A percentile compares a stretch with the other conserved stretches of the same genome.
Evolutionary conservation across 176 grass and related monocot genomes (phyloP).

Genomic region (Rhynchospora tenuis): DNA sequence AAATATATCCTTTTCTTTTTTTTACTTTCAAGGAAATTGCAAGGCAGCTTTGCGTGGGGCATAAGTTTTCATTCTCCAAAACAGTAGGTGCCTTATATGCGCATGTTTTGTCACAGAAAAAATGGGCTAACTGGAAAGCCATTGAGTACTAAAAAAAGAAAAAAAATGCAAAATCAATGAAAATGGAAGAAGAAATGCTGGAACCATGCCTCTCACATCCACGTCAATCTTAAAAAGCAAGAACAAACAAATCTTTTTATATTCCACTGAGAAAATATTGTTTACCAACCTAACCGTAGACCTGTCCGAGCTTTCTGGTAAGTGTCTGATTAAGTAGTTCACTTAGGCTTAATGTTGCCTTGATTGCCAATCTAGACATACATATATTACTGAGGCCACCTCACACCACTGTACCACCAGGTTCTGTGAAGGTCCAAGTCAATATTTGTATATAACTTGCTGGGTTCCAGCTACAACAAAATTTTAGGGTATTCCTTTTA

Average conservation of each 20-base stretch:
- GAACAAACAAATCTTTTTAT: neutral
- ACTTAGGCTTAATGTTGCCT: neutral
- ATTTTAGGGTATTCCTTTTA: neutral
- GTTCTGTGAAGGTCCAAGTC: neutral
- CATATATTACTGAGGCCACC: neutral
- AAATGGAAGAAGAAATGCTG: too few relatives aligned
- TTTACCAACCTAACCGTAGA: neutral
- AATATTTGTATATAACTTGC: neutral
- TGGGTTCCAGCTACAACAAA: slow-evolving; percentile 10
- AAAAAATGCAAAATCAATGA: too few relatives aligned
- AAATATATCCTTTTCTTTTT: neutral
- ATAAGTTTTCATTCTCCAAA: slow-evolving; percentile 90
- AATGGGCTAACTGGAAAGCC: too few relatives aligned
- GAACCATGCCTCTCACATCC: too few relatives aligned
- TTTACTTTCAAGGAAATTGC: slow-evolving; percentile 75
- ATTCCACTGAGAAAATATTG: neutral
- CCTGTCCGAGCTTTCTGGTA: neutral
- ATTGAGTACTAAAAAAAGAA: too few relatives aligned
- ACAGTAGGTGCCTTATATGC: slow-evolving; percentile 43
- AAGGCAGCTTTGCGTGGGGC: slow-evolving; percentile 81
- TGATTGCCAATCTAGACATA: neutral
- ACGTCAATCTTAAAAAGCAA: too few relatives aligned
- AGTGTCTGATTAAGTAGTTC: neutral
- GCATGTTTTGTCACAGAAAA: neutral
- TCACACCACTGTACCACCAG: neutral